phyloP scores from a whole-genome alignment of 352 stramenopile species.

The Globisporangium sylvaticum region DNA sequence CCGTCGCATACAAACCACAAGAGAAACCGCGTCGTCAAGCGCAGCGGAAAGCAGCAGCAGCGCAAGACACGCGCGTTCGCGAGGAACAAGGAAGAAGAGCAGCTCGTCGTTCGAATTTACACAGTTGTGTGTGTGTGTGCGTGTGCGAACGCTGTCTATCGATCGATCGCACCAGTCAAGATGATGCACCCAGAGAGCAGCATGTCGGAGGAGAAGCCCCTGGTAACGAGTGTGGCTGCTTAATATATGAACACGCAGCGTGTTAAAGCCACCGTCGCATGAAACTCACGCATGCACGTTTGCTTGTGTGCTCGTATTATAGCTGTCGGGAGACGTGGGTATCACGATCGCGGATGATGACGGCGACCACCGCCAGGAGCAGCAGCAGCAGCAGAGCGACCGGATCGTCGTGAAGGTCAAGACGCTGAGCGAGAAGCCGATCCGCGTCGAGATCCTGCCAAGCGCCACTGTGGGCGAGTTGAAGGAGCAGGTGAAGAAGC shows the following conservation, averaged over 20 bases:
- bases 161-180: not conserved
- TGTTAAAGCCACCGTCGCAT: not conserved
- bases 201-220: constrained; percentile 16
- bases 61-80: constrained; percentile 1
- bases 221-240: not conserved
- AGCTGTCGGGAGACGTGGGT: constrained; percentile 47
- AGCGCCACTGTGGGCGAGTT: constrained; percentile 60
- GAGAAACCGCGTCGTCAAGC: constrained; percentile 9
- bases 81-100: not conserved
- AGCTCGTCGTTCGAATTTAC: not conserved
- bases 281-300: not conserved
- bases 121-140: not conserved
- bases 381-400: constrained; percentile 35
- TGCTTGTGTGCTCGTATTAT: not conserved
- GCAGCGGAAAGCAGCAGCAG: not conserved
- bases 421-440: constrained; percentile 83
- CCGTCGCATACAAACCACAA: constrained; percentile 5
- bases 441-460: constrained; percentile 68
- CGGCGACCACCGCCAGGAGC: constrained; percentile 1
- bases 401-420: constrained; percentile 77
- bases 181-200: constrained; percentile 18
- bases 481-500: constrained; percentile 76
- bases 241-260: not conserved
- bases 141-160: not conserved
- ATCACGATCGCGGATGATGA: constrained; percentile 38